phyloP scores from a whole-genome alignment of 2,329 filamentous ascomycete species.

The Fusarium sp. region DNA sequence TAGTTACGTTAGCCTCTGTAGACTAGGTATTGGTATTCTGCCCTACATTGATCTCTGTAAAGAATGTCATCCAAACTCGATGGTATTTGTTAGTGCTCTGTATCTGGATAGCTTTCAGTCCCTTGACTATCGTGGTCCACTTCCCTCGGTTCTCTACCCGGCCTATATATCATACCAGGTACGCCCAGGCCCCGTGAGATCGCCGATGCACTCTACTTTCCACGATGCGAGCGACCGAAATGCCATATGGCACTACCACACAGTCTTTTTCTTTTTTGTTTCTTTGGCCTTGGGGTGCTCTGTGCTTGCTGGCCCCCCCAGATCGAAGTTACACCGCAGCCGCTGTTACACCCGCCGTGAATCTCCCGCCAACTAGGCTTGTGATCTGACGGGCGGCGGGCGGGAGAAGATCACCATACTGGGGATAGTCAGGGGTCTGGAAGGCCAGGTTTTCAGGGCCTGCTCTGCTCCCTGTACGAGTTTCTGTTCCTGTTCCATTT shows the following conservation, averaged over 20 bases:
- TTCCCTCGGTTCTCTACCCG: neutral
- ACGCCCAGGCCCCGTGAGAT: slow-evolving; percentile 7
- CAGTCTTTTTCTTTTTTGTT: neutral
- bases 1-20: neutral
- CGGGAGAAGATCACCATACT: slow-evolving; percentile 9
- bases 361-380: slow-evolving; percentile 20
- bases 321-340: slow-evolving; percentile 35
- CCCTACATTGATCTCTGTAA: neutral
- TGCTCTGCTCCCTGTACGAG: neutral
- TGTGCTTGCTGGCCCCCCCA: neutral
- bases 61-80: neutral
- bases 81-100: neutral
- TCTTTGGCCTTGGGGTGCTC: neutral
- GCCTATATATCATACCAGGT: slow-evolving; percentile 10
- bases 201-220: slow-evolving; percentile 1
- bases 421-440: slow-evolving; percentile 21
- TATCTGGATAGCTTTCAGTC: neutral
- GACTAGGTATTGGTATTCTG: neutral
- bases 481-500: neutral
- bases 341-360: slow-evolving; percentile 24
- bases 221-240: neutral
- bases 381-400: neutral
- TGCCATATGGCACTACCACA: neutral
- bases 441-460: neutral
- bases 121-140: neutral